Conservation (phyloP, 1,139 yeast species). For the Geotrichum australiense region DNA sequence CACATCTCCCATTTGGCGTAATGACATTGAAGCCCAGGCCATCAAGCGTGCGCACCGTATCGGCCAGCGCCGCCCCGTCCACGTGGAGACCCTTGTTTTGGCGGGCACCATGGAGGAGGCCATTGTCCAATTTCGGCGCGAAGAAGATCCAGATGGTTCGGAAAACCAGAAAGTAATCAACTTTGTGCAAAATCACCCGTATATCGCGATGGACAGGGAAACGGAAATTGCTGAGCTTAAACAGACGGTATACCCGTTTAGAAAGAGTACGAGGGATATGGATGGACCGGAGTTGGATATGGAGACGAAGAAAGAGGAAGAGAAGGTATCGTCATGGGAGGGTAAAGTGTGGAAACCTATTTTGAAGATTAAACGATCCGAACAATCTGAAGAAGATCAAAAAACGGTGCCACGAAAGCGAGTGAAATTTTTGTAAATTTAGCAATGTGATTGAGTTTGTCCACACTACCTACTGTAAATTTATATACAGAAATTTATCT, state of each 20-base stretch:
- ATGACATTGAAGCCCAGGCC: conserved; percentile 65
- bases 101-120: conserved; percentile 61
- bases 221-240: conserved; percentile 1
- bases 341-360: no score
- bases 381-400: no score
- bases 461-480: no score
- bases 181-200: conserved; percentile 13
- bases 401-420: no score
- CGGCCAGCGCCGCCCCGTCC: conserved; percentile 51
- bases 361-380: no score
- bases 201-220: not conserved
- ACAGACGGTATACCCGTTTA: conserved; percentile 3
- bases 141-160: no score
- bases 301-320: no score
- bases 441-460: no score
- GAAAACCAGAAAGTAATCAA: conserved; percentile 8
- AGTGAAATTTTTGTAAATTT: conserved; percentile 1
- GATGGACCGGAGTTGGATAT: no score
- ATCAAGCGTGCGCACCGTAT: conserved; percentile 68
- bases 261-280: not conserved
- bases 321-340: no score
- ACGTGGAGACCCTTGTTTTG: conserved; percentile 60
- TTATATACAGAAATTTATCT: no score
- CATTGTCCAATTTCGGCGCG: conserved; percentile 40
- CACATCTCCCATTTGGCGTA: conserved; percentile 63